Conservation (phyloP, 2,329 filamentous ascomycete genomes). For the Alternaria triticimaculans region DNA sequence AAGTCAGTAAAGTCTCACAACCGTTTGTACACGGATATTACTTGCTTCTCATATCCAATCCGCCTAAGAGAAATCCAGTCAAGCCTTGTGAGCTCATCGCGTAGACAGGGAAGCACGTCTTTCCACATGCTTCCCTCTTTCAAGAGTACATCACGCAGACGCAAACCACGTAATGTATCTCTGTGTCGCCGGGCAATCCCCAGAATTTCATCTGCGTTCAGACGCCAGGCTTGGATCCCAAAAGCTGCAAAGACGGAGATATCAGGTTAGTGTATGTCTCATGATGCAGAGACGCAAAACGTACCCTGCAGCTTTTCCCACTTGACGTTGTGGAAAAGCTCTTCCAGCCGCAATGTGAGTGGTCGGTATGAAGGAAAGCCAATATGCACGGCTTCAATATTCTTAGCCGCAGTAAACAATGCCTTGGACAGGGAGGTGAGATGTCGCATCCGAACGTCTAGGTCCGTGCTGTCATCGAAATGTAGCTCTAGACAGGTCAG, state of each 20-base stretch:
- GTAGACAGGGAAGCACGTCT: constrained; percentile 64
- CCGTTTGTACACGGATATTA: not conserved
- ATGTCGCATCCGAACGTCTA: constrained; percentile 64
- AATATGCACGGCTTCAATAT: constrained; percentile 68
- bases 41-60: constrained; percentile 62
- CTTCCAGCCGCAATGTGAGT: constrained; percentile 63
- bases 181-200: constrained; percentile 62
- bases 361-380: constrained; percentile 67
- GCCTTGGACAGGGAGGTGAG: constrained; percentile 64
- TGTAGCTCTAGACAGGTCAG: constrained; percentile 69
- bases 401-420: constrained; percentile 65
- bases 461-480: constrained; percentile 64
- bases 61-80: constrained; percentile 69
- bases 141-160: constrained; percentile 66
- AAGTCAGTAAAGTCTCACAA: not conserved
- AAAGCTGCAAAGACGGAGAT: constrained; percentile 52
- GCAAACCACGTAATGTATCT: constrained; percentile 63
- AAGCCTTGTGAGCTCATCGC: constrained; percentile 62
- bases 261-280: not conserved
- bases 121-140: constrained; percentile 67
- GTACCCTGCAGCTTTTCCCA: constrained; percentile 63
- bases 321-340: constrained; percentile 67
- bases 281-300: not conserved
- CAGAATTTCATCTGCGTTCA: constrained; percentile 67
- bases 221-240: constrained; percentile 69